Base-by-base conservation (phyloP, 1,284 basidiomycete species). In the Kalmanozyma brasiliensis region DNA sequence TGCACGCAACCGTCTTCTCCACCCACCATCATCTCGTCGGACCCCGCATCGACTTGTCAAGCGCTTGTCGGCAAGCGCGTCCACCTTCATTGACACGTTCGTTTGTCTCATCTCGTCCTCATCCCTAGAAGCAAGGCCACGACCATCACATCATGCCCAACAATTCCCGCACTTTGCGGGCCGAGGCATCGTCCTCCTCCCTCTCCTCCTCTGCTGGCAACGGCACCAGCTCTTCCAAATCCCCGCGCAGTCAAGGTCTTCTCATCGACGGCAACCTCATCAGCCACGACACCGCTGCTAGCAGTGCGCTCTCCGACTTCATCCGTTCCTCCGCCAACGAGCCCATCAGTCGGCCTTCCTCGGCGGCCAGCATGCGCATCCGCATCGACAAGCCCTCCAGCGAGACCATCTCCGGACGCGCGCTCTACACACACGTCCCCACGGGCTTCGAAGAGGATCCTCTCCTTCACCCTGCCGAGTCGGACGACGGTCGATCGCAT, bases 291-390 rank as follows among this genome's bases (percentile, higher is more conserved):
- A 65, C 67, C 0, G 67, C 67, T 6, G 49, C 62, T 11, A 57
- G 51, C 36, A 58, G 43, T 19, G 62, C 67, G 4, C 38, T 71
- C 3, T 65, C 67, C 8, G 62, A 66, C 48, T 62, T 48, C 35
- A 30, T 71, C 10, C 67, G 67, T 44, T 44, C 52, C 10, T 48
- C 49, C 13, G 46, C 30, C 52, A 58, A 32, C 32, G 68, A 73
- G 14, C 52, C 66, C 19, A 75, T 77, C 59, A 60, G 59, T 41
- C 41, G 77, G 9, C 77, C 77, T 3, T 62, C 52, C 22, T 75
- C 72, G 2, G 73, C 78, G 1, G 65, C 73, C 1, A 69, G 64
- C 43, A 77, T 79, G 76, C 58, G 75, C 17, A 70, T 77, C 29
- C 52, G 74, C 32, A 68, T 80, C 41, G 78, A 80, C 64, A 75